Percentiles rank a stretch among this genome's conserved stretches.
phyloP scores from a whole-genome alignment of 202 grass and related monocot species.

The Brachypodium distachyon region DNA sequence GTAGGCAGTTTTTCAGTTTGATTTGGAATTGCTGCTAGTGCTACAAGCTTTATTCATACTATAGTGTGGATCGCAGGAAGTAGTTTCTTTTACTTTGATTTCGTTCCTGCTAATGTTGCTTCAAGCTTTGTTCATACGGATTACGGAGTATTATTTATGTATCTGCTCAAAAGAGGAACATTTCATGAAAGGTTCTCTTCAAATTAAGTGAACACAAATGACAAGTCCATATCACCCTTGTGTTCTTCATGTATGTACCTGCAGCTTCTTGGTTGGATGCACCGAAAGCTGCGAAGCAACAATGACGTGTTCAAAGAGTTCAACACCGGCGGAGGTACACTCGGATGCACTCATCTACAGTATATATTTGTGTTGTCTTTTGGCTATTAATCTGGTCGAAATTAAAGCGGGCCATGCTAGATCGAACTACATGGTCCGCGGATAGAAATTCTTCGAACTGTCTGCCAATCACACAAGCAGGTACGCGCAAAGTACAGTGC shows the following conservation, averaged over 20 bases:
- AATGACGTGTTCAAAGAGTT: conserved; percentile 64
- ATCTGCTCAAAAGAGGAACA: neutral
- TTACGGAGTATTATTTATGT: too few relatives aligned
- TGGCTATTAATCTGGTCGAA: neutral
- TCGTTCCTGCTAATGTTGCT: neutral
- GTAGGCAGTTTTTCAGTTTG: neutral
- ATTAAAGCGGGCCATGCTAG: neutral
- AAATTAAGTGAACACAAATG: neutral
- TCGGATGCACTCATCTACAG: neutral
- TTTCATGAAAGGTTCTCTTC: neutral
- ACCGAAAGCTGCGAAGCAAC: conserved; percentile 69
- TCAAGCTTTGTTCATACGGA: neutral
- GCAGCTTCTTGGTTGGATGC: conserved; percentile 98
- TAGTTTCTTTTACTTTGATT: too few relatives aligned
- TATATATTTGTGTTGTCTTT: neutral
- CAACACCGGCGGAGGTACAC: conserved; percentile 33
- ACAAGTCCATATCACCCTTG: neutral
- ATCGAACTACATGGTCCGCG: neutral
- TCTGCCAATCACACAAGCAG: too few relatives aligned
- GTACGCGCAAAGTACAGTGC: neutral
- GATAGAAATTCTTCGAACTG: too few relatives aligned
- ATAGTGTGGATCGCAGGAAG: too few relatives aligned
- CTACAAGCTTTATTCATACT: too few relatives aligned
- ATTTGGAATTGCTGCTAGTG: neutral
- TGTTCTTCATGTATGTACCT: neutral